phyloP scores from a whole-genome alignment of 108 stramenopile genomes.

The Nitzschia sp. region DNA sequence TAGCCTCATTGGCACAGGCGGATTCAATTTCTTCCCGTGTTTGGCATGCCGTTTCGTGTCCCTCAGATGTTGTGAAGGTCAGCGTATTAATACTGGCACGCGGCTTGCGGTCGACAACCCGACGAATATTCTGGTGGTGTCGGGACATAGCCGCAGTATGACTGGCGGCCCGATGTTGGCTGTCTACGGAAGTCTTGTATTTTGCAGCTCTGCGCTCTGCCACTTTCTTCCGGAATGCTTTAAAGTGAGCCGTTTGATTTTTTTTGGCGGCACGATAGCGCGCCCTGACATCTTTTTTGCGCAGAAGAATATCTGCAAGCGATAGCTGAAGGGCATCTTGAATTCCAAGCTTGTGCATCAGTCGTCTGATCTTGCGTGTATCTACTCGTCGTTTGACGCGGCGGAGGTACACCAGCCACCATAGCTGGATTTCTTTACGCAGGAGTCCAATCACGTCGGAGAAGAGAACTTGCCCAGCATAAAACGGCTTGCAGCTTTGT shows the following conservation, averaged over 20 bases:
- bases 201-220: too few species aligned
- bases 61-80: neutral
- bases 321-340: neutral
- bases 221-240: neutral
- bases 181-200: neutral
- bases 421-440: neutral
- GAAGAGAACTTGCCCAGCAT: neutral
- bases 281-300: neutral
- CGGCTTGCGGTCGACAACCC: neutral
- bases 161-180: neutral
- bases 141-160: neutral
- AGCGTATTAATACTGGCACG: neutral
- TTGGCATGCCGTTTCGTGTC: neutral
- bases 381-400: neutral
- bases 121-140: neutral
- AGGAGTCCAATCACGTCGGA: neutral
- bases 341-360: neutral
- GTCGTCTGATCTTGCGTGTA: neutral
- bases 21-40: neutral
- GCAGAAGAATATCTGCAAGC: neutral
- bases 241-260: neutral
- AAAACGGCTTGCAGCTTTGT: neutral
- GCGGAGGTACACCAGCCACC: neutral
- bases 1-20: neutral
- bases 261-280: neutral